These are phyloP conservation scores for Silene noctiflora DNA, from an alignment of 179 eudicot genomes.

Conservation along the genomic window DNA sequence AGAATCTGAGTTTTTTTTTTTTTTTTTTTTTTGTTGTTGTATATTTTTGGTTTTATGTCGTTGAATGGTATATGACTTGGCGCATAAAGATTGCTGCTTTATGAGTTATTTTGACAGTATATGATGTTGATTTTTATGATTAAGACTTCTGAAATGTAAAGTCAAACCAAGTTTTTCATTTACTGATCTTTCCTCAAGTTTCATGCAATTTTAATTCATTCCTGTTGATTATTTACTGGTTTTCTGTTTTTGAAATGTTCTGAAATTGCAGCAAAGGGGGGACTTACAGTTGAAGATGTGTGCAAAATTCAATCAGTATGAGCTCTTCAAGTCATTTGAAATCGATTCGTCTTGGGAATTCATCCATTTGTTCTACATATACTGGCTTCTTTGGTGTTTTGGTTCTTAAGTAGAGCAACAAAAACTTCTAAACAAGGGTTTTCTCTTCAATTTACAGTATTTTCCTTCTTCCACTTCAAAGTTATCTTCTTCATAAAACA, in stretches of 20 bases:
- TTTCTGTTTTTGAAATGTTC: constrained; percentile 22
- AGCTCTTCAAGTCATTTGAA: constrained; percentile 36
- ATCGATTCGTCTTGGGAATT: constrained; percentile 46
- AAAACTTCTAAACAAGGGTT: background rate
- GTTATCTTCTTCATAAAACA: background rate
- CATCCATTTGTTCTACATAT: constrained; percentile 49
- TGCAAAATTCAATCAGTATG: constrained; percentile 28
- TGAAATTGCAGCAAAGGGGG: constrained; percentile 47
- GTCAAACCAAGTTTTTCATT: constrained; percentile 28
- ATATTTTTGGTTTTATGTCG: background rate
- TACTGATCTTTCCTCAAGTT: background rate
- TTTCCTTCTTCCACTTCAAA: background rate
- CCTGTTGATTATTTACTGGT: background rate
- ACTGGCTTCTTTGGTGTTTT: constrained; percentile 44
- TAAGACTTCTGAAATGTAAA: constrained; percentile 19
- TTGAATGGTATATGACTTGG: constrained; percentile 10
- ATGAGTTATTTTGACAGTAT: constrained; percentile 20
- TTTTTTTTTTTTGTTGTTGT: background rate
- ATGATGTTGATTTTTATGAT: constrained; percentile 21
- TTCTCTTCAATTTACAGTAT: constrained; percentile 12
- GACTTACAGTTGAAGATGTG: constrained; percentile 45
- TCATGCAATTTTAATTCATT: background rate
- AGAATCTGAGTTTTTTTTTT: constrained; percentile 11
- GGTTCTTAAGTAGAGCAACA: constrained; percentile 34
- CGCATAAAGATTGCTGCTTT: constrained; percentile 26